These are phyloP conservation scores for Pseudogymnoascus sp. DNA, from an alignment of 2,329 filamentous ascomycete genomes.

Conservation along the genomic window DNA sequence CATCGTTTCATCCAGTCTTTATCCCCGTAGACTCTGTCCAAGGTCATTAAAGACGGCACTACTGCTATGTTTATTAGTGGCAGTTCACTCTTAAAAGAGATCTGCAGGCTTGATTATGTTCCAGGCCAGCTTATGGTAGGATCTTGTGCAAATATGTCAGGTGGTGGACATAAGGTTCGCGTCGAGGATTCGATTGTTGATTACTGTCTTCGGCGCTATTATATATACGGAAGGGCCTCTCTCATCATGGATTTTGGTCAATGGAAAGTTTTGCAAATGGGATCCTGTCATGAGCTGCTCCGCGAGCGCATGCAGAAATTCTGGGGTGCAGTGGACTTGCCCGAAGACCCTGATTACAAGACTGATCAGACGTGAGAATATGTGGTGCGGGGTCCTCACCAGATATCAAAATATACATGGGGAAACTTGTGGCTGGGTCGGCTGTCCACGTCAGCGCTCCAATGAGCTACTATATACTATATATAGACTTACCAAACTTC, in stretches of 20 bases:
- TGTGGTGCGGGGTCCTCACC: not conserved
- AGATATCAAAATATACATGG: not conserved
- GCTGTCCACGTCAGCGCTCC: not conserved
- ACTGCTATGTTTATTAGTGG: not conserved
- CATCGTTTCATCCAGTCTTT: not conserved
- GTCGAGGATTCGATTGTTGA: not conserved
- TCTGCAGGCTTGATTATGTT: not conserved
- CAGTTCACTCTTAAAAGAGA: not conserved
- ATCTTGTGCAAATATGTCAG: not conserved
- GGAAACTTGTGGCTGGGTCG: not conserved
- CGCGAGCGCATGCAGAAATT: not conserved
- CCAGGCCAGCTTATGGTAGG: not conserved
- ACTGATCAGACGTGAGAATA: not conserved
- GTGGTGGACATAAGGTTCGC: not conserved
- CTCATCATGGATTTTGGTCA: not conserved
- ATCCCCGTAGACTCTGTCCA: not conserved
- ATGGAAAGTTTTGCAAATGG: not conserved
- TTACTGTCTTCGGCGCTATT: not conserved
- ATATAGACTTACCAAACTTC: not conserved
- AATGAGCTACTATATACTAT: not conserved
- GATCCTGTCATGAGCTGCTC: not conserved
- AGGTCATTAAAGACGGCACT: not conserved
- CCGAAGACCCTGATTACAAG: not conserved
- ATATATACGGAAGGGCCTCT: not conserved
- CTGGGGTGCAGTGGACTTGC: not conserved